Evolutionary conservation across 768 basidiomycete species (phyloP).

Genomic region (Rossbeevera mucosa): DNA sequence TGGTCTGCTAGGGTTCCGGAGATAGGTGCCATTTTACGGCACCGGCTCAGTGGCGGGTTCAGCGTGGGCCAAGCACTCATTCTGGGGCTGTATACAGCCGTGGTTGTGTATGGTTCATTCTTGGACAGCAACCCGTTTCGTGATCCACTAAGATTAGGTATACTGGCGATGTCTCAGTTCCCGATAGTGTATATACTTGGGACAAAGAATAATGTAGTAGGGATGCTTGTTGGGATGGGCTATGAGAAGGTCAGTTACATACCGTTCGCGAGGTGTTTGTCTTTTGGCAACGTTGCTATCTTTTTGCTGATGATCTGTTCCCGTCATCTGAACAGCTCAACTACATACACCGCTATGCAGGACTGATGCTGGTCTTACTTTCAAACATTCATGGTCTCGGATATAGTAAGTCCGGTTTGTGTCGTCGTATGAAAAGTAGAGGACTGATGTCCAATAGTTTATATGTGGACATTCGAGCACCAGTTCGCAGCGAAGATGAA

Average conservation of each 20-base stretch:
- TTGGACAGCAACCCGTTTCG: constrained; percentile 32
- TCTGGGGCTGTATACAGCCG: constrained; percentile 32
- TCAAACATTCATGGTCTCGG: constrained; percentile 40
- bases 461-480: constrained; percentile 25
- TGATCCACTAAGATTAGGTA: constrained; percentile 31
- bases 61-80: constrained; percentile 37
- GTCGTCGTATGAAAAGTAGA: background rate
- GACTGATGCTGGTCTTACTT: constrained; percentile 38
- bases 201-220: constrained; percentile 46
- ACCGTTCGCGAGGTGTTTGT: background rate
- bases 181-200: constrained; percentile 42
- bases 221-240: constrained; percentile 38
- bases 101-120: constrained; percentile 37
- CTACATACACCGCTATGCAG: constrained; percentile 52
- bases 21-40: constrained; percentile 29
- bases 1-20: constrained; percentile 35
- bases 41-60: constrained; percentile 33
- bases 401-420: constrained; percentile 30
- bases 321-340: constrained; percentile 36
- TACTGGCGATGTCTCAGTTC: constrained; percentile 41
- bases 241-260: constrained; percentile 41
- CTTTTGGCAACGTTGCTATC: background rate
- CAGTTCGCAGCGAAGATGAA: constrained; percentile 12
- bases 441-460: constrained; percentile 18
- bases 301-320: background rate